phyloP scores from a whole-genome alignment of 257 asterid genomes.

The Capsicum pubescens region DNA sequence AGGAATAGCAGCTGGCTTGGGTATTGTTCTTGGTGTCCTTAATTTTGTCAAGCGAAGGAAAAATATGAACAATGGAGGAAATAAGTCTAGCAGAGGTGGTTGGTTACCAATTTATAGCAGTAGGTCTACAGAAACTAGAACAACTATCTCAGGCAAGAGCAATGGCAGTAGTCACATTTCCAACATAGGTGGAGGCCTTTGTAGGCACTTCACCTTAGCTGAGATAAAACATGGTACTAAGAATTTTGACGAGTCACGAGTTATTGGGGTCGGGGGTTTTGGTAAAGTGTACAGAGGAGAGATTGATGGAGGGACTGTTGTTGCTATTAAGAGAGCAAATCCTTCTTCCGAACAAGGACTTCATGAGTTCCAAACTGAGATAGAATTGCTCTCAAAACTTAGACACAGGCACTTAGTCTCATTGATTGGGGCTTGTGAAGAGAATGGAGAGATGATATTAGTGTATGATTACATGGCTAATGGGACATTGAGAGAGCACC shows the following conservation, averaged over 20 bases:
- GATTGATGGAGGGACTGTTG: conserved; percentile 54
- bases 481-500: conserved; percentile 83
- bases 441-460: conserved; percentile 72
- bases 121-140: conserved; percentile 40
- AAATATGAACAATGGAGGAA: not conserved
- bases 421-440: conserved; percentile 79
- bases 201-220: conserved; percentile 62
- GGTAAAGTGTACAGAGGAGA: conserved; percentile 77
- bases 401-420: conserved; percentile 82
- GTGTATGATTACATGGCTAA: conserved; percentile 86
- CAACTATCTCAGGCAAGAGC: conserved; percentile 39
- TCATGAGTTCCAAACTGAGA: conserved; percentile 73
- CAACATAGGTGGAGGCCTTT: conserved; percentile 50
- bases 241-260: conserved; percentile 58
- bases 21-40: conserved; percentile 41
- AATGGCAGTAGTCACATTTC: conserved; percentile 49
- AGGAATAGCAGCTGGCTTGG: conserved; percentile 41
- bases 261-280: conserved; percentile 85
- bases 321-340: conserved; percentile 70
- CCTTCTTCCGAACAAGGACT: conserved; percentile 76
- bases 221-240: conserved; percentile 64
- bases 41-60: conserved; percentile 31
- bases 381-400: conserved; percentile 73
- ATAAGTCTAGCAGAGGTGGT: conserved; percentile 27
- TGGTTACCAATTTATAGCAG: conserved; percentile 61